phyloP scores from a whole-genome alignment of 768 basidiomycete genomes.

The Pilatotrama ljubarskyi region DNA sequence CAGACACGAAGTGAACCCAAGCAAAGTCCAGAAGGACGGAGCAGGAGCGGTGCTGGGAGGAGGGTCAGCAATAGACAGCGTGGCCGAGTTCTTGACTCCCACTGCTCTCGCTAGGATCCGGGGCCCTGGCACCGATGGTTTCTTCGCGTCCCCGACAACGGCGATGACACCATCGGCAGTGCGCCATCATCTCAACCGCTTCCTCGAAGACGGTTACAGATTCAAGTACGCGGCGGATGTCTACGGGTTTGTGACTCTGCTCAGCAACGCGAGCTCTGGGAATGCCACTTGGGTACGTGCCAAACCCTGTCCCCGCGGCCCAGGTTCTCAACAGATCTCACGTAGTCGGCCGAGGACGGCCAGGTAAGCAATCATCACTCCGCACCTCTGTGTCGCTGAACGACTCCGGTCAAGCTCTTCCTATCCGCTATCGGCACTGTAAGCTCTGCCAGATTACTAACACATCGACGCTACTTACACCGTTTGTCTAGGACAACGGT shows the following conservation, averaged over 20 bases:
- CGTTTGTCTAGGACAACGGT: slow-evolving; percentile 44
- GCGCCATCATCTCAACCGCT: slow-evolving; percentile 45
- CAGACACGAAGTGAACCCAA: slow-evolving; percentile 32
- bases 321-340: slow-evolving; percentile 28
- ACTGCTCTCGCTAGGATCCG: slow-evolving; percentile 46
- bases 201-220: slow-evolving; percentile 44
- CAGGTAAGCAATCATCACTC: slow-evolving; percentile 40
- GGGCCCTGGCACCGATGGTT: slow-evolving; percentile 44
- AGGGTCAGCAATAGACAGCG: slow-evolving; percentile 18
- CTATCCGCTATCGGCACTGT: slow-evolving; percentile 39
- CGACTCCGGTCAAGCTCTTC: slow-evolving; percentile 39
- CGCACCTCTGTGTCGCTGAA: slow-evolving; percentile 3
- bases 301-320: slow-evolving; percentile 31
- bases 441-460: too few relatives aligned
- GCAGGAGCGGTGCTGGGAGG: too few relatives aligned
- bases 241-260: slow-evolving; percentile 42
- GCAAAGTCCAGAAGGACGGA: background rate
- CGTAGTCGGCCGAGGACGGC: slow-evolving; percentile 45
- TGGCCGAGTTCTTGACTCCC: slow-evolving; percentile 48
- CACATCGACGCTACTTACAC: too few relatives aligned
- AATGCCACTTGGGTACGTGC: slow-evolving; percentile 23
- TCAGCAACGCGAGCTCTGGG: slow-evolving; percentile 12
- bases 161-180: slow-evolving; percentile 46
- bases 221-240: slow-evolving; percentile 45
- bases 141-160: slow-evolving; percentile 30